Evolutionary conservation across 306 rosid genomes (phyloP).

Genomic region (Cercis canadensis): DNA sequence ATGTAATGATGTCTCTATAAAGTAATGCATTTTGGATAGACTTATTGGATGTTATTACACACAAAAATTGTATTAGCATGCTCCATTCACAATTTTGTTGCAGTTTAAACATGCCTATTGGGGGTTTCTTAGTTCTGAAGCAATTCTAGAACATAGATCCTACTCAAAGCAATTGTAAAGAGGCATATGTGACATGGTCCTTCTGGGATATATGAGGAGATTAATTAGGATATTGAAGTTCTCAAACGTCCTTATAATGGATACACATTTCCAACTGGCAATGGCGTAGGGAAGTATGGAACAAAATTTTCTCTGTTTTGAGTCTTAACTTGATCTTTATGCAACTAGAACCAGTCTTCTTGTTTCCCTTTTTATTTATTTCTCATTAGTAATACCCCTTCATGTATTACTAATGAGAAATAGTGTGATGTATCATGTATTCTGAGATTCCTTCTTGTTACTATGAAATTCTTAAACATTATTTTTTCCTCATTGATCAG

Average conservation of each 20-base stretch:
- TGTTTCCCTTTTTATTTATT: too few relatives aligned
- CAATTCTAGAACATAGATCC: background rate
- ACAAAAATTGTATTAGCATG: conserved; percentile 4
- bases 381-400: too few relatives aligned
- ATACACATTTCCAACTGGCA: too few relatives aligned
- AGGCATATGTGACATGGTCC: too few relatives aligned
- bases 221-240: background rate
- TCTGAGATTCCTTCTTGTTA: conserved; percentile 2
- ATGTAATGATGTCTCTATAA: conserved; percentile 25
- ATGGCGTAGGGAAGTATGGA: too few relatives aligned
- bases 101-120: conserved; percentile 4
- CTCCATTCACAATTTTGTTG: background rate
- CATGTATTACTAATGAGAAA: background rate
- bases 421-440: conserved; percentile 5
- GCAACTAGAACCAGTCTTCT: too few relatives aligned
- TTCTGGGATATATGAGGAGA: background rate
- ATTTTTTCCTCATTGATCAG: conserved; percentile 35
- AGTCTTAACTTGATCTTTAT: too few relatives aligned
- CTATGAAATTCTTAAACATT: background rate
- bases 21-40: conserved; percentile 1
- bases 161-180: conserved; percentile 7
- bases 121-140: too few relatives aligned
- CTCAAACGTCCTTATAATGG: background rate
- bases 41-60: background rate
- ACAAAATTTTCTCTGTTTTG: too few relatives aligned